phyloP scores from a whole-genome alignment of 768 basidiomycete species.

The Crassisporium funariophilum region DNA sequence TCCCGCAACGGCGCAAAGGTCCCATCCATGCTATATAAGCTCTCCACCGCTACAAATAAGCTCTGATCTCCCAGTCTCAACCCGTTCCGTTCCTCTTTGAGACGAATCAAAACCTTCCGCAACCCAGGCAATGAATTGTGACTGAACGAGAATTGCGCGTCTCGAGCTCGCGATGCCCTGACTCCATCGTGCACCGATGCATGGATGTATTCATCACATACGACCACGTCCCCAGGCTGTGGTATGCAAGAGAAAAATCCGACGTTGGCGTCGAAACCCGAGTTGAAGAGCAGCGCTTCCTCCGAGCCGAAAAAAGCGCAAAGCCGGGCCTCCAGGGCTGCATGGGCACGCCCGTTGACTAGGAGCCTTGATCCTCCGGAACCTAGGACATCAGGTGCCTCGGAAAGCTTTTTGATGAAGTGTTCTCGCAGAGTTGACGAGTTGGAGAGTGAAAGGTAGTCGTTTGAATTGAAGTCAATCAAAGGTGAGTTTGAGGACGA shows the following conservation, averaged over 20 bases:
- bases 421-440: conserved; percentile 55
- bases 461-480: conserved; percentile 86
- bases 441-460: conserved; percentile 83
- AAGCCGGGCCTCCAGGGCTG: conserved; percentile 70
- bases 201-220: conserved; percentile 89
- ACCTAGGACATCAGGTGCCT: conserved; percentile 67
- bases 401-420: conserved; percentile 57
- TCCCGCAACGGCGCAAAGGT: conserved; percentile 76
- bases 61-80: conserved; percentile 43
- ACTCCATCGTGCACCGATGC: conserved; percentile 92
- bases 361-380: conserved; percentile 88
- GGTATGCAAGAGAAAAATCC: conserved; percentile 84
- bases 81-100: conserved; percentile 39
- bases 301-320: conserved; percentile 59
- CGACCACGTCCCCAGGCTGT: conserved; percentile 71
- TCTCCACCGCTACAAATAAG: conserved; percentile 86
- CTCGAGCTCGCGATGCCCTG: conserved; percentile 53
- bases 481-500: conserved; percentile 34
- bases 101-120: conserved; percentile 39
- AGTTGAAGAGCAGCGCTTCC: conserved; percentile 84
- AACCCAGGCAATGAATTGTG: conserved; percentile 73
- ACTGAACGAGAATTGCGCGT: conserved; percentile 50
- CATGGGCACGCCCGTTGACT: conserved; percentile 73
- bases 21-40: conserved; percentile 95
- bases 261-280: conserved; percentile 91